phyloP scores from a whole-genome alignment of 352 stramenopile species.

The Pythium brassicae region DNA sequence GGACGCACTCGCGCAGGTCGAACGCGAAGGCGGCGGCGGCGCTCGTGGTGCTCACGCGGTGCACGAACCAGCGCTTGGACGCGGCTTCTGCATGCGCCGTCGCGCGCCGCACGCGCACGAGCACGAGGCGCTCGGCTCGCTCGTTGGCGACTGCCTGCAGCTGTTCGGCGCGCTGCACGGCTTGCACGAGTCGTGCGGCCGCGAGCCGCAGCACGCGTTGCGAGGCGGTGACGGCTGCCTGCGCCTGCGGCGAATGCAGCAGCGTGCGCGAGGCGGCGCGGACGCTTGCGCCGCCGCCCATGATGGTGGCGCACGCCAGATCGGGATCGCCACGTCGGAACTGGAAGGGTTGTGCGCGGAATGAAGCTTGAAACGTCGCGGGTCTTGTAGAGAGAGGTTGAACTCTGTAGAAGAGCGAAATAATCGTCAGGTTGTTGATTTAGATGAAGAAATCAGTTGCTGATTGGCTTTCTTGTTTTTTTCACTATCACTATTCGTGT shows the following conservation, averaged over 20 bases:
- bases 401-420: no score
- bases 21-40: constrained; percentile 53
- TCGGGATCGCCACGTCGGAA: background rate
- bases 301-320: constrained; percentile 5
- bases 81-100: constrained; percentile 44
- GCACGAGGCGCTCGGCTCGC: constrained; percentile 33
- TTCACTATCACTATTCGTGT: no score
- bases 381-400: no score
- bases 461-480: no score
- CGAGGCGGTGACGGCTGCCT: constrained; percentile 17
- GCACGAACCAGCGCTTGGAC: constrained; percentile 62
- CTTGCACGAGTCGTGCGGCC: constrained; percentile 23
- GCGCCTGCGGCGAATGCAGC: constrained; percentile 14
- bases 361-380: no score
- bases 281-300: constrained; percentile 53
- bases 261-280: constrained; percentile 5
- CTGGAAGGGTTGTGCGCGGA: no score
- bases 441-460: no score
- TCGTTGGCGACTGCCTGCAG: constrained; percentile 27
- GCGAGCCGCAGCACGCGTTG: constrained; percentile 4
- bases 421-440: no score
- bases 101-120: constrained; percentile 34
- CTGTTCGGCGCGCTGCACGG: constrained; percentile 26
- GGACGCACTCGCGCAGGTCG: constrained; percentile 39
- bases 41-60: constrained; percentile 53